Conservation (phyloP, 2,329 filamentous ascomycete genomes). For the Grosmannia penicillata region DNA sequence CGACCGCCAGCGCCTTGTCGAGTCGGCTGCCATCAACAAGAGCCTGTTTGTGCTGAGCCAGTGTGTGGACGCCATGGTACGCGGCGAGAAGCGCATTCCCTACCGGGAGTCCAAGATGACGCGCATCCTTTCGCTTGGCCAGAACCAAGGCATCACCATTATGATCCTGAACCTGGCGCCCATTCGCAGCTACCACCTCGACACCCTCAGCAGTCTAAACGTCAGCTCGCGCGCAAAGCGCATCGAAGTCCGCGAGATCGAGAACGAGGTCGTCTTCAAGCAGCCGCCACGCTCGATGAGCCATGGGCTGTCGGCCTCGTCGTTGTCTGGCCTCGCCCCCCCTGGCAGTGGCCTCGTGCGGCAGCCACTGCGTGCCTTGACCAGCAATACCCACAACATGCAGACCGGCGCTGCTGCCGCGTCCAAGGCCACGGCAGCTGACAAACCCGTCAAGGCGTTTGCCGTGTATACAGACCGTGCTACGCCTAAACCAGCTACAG, state of each 20-base stretch:
- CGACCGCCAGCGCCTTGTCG: constrained; percentile 79
- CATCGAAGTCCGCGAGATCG: constrained; percentile 88
- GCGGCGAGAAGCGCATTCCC: constrained; percentile 62
- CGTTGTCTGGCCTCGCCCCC: constrained; percentile 52
- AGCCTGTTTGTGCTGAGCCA: constrained; percentile 87
- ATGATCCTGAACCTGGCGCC: constrained; percentile 95
- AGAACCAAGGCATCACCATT: constrained; percentile 88
- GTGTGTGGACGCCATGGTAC: constrained; percentile 86
- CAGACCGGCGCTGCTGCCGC: constrained; percentile 41
- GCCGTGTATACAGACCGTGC: constrained; percentile 68
- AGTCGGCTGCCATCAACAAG: constrained; percentile 96
- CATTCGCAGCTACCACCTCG: constrained; percentile 80
- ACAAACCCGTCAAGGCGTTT: constrained; percentile 70
- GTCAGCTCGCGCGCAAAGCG: constrained; percentile 93
- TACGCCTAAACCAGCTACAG: constrained; percentile 1
- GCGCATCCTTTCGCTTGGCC: constrained; percentile 75
- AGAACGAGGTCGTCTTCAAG: constrained; percentile 87
- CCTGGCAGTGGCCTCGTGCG: constrained; percentile 32
- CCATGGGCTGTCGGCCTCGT: constrained; percentile 17
- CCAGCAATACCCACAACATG: constrained; percentile 55
- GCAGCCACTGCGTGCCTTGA: constrained; percentile 66
- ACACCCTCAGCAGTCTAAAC: constrained; percentile 85
- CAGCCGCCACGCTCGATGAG: constrained; percentile 40
- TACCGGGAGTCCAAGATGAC: constrained; percentile 98
- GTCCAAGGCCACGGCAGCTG: constrained; percentile 20